These are phyloP conservation scores for Phycomyces blakesleeanus DNA, from an alignment of 192 early-diverging fungal genomes.

Conservation along the genomic window DNA sequence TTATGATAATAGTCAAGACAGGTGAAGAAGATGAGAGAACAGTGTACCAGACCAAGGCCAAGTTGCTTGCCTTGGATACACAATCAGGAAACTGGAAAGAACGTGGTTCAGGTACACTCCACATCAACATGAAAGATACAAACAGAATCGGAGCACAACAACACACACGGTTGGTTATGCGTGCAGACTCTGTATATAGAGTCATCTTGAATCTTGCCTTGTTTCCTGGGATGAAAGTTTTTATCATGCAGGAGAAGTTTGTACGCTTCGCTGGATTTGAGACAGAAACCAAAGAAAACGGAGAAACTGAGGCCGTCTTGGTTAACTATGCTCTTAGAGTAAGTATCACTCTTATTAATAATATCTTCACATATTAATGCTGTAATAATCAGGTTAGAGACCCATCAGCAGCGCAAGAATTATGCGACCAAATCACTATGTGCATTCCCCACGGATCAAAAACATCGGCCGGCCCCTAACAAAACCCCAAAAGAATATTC, in stretches of 20 bases:
- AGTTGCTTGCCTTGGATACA: conserved; percentile 35
- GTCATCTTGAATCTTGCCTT: conserved; percentile 40
- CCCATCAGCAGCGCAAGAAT: conserved; percentile 17
- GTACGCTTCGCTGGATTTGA: conserved; percentile 37
- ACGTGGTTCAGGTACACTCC: conserved; percentile 39
- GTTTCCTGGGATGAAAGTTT: conserved; percentile 36
- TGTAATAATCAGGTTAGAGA: conserved; percentile 7
- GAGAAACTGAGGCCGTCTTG: conserved; percentile 2
- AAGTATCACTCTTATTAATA: not conserved
- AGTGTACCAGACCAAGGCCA: conserved; percentile 34
- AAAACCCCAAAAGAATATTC: not conserved
- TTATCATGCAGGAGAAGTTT: conserved; percentile 39
- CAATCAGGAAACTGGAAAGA: conserved; percentile 31
- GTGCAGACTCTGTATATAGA: conserved; percentile 38
- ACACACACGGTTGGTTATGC: conserved; percentile 37
- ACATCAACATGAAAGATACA: conserved; percentile 26
- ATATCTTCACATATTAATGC: too few relatives aligned
- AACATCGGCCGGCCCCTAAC: not conserved
- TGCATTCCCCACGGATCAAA: conserved; percentile 11
- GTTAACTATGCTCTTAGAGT: conserved; percentile 33
- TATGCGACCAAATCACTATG: conserved; percentile 25
- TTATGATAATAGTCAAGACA: conserved; percentile 36
- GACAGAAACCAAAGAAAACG: conserved; percentile 15
- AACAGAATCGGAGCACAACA: not conserved
- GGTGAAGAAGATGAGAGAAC: conserved; percentile 43